phyloP scores from a whole-genome alignment of 2,329 filamentous ascomycete species.

The Bipolaris bicolor region DNA sequence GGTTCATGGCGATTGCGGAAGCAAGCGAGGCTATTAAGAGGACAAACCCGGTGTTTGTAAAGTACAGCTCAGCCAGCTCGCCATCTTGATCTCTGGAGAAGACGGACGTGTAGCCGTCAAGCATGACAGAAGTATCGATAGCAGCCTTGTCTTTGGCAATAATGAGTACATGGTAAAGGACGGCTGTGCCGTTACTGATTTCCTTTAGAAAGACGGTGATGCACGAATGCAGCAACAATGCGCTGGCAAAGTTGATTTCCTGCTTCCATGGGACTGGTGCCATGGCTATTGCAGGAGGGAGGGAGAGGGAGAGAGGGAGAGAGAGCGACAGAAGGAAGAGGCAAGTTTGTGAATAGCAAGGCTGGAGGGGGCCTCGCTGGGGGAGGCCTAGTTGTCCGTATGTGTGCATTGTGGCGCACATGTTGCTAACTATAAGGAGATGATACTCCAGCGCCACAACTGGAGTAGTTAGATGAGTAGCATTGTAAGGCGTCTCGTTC shows the following conservation, averaged over 20 bases:
- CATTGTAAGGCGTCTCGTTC: no score
- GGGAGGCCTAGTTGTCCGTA: background rate
- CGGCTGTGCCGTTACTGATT: background rate
- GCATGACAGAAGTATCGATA: background rate
- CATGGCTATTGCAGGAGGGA: background rate
- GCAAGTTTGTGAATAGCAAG: background rate
- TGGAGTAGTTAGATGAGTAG: no score
- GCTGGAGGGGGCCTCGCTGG: background rate
- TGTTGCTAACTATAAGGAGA: background rate
- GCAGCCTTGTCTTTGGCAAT: background rate
- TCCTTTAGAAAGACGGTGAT: background rate
- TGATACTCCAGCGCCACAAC: background rate
- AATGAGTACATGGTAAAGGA: background rate
- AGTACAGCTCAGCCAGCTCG: conserved; percentile 11
- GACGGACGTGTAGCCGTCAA: conserved; percentile 9
- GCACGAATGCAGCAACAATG: background rate
- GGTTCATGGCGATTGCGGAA: conserved; percentile 10
- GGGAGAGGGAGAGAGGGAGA: no score
- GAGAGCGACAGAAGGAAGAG: background rate
- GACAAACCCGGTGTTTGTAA: conserved; percentile 11
- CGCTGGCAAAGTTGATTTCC: background rate
- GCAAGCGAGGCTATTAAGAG: conserved; percentile 8
- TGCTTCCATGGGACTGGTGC: background rate
- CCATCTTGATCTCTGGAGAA: conserved; percentile 8
- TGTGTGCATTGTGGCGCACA: background rate